Evolutionary conservation across 768 basidiomycete species (phyloP), one percentile per base, ranked within the genome.

Genomic region (Mrakia gelida): DNA sequence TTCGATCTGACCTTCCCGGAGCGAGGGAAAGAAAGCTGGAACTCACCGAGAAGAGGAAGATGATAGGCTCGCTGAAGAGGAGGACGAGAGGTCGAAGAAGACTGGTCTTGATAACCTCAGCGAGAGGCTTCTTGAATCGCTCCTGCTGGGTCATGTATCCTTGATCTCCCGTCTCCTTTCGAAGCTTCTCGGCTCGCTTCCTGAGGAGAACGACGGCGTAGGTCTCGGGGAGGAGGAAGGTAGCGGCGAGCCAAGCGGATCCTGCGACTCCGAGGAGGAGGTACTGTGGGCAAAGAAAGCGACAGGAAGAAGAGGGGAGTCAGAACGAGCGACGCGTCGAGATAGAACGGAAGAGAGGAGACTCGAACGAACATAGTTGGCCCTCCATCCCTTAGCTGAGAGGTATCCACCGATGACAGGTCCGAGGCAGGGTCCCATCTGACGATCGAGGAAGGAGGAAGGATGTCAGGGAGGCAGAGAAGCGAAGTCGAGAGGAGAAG

Each of bases 61-160:
- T 82, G 73, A 83, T 82, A 2, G 83, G 83, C 75, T 83, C 83
- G 45, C 81, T 81, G 49, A 82, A 78, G 56, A 82, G 74, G 54
- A 84, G 80, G 4, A 80, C 75, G 72, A 83, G 80, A 7, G 83
- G 83, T 54, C 82, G 81, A 21, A 82, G 73, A 54, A 84, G 78
- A 15, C 80, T 78, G n/a, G 80, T 80, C 62, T 81, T 81, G 54
- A 80, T 81, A 13, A 84, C 74, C 65, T 84, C 80, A 6, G 78
- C 67, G 6, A 82, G 79, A 16, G 80, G 75, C 59, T 80, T 79
- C 71, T 81, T 82, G 71, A 79, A 80, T 6, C 81, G 78, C 62
- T 83, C 83, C 70, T 82, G 82, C 49, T 82, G 80, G 45, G 80
- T 82, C 38, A 77, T 81, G 62, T 80, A 81, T 32, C 75, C 74